Percentiles rank a stretch among this genome's conserved stretches.
Conservation (phyloP, 2,329 filamentous ascomycete genomes). For the Plectosphaerella plurivora region DNA sequence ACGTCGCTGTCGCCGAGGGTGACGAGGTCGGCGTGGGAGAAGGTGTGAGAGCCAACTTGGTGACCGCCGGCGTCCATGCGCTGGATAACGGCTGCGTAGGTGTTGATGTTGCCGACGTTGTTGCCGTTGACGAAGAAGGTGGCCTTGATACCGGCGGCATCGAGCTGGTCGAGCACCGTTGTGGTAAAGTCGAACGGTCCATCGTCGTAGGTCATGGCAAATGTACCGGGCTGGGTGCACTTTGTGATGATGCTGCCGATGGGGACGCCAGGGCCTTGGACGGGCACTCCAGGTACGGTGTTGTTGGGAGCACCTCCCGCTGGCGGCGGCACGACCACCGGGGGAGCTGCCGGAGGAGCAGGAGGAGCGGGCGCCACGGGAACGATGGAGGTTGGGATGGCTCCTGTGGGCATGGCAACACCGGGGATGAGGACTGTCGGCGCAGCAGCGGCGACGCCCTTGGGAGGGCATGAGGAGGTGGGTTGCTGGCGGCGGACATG, state of each 20-base stretch:
- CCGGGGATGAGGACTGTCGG: no score
- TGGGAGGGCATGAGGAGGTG: no score
- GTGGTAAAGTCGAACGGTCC: conserved; percentile 36
- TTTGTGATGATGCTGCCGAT: conserved; percentile 10
- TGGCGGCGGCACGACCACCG: no score
- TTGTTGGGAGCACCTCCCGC: no score
- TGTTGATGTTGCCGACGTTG: conserved; percentile 25
- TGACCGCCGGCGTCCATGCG: not conserved
- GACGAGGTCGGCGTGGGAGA: conserved; percentile 39
- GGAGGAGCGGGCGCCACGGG: no score
- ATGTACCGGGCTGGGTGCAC: conserved; percentile 26
- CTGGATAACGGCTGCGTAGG: conserved; percentile 20
- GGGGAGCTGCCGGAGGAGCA: no score
- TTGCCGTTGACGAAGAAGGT: conserved; percentile 32
- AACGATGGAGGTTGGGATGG: no score
- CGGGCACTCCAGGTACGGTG: not conserved
- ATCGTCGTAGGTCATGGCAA: conserved; percentile 42
- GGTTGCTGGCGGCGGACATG: no score
- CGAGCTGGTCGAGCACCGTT: conserved; percentile 31
- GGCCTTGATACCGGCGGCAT: conserved; percentile 22
- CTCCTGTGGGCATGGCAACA: no score
- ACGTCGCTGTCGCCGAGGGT: conserved; percentile 23
- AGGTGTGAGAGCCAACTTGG: conserved; percentile 1
- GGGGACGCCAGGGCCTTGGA: conserved; percentile 3
- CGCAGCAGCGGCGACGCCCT: no score